These are phyloP conservation scores for Neofusicoccum sp. DNA, from an alignment of 2,329 filamentous ascomycete species.

Conservation along the genomic window DNA sequence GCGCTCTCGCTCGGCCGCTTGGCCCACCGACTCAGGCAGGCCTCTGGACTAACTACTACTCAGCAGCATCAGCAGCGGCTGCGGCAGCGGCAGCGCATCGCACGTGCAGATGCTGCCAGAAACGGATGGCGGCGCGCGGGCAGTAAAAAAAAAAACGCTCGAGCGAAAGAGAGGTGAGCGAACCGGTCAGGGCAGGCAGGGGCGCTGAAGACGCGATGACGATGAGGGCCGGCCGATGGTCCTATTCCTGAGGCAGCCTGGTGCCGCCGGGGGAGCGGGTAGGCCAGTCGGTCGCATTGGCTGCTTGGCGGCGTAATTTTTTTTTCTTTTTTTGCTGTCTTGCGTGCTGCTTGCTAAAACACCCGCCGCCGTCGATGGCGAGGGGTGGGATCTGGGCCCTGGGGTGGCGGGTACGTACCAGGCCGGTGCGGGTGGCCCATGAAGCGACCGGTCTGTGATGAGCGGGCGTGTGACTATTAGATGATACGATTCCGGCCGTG, in stretches of 20 bases:
- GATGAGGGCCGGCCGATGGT: not conserved
- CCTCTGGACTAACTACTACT: no score
- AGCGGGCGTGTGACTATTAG: constrained; percentile 12
- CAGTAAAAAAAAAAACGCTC: no score
- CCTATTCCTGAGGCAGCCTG: constrained; percentile 14
- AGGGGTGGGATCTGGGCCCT: not conserved
- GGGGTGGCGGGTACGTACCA: not conserved
- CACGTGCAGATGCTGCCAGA: no score
- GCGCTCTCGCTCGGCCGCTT: no score
- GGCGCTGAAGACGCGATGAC: constrained; percentile 6
- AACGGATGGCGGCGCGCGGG: no score
- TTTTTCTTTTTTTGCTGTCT: not conserved
- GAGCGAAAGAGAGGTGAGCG: not conserved
- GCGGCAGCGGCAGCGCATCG: no score
- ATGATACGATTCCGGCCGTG: constrained; percentile 10
- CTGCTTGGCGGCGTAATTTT: not conserved
- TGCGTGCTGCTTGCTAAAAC: not conserved
- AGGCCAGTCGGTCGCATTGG: constrained; percentile 8
- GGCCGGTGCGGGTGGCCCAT: not conserved
- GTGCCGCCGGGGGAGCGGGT: constrained; percentile 13
- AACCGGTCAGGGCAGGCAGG: not conserved
- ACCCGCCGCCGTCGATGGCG: not conserved
- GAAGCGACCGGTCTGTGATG: constrained; percentile 13
- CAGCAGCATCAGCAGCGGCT: no score
- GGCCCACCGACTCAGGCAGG: no score